These are phyloP conservation scores for Monosporascus sp. DNA, from an alignment of 2,329 filamentous ascomycete genomes.

Conservation along the genomic window DNA sequence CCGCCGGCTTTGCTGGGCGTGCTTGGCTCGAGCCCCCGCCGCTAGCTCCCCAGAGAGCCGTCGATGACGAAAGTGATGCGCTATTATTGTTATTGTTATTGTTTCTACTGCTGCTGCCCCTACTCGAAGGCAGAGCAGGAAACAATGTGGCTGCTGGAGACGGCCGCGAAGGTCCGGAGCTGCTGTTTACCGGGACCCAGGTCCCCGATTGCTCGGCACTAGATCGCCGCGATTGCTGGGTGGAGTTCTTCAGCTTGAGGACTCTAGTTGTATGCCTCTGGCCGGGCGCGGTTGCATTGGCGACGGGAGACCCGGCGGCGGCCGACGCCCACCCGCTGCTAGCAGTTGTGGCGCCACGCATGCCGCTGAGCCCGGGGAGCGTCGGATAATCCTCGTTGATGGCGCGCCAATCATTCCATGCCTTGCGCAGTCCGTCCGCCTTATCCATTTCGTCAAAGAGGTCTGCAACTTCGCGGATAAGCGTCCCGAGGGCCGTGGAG, in stretches of 20 bases:
- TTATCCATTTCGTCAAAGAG: conserved; percentile 82
- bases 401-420: conserved; percentile 93
- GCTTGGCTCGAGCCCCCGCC: conserved; percentile 8
- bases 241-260: conserved; percentile 52
- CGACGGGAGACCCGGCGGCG: conserved; percentile 39
- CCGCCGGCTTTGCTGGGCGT: conserved; percentile 9
- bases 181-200: conserved; percentile 2
- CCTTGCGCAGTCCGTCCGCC: conserved; percentile 66
- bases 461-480: conserved; percentile 87
- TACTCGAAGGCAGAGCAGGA: conserved; percentile 22
- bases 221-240: conserved; percentile 32
- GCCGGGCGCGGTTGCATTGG: conserved; percentile 32
- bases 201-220: conserved; percentile 17
- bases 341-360: conserved; percentile 55
- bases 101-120: background rate
- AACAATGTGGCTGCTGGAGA: conserved; percentile 16
- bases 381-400: conserved; percentile 95
- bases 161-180: conserved; percentile 4
- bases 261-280: conserved; percentile 50
- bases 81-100: background rate
- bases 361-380: conserved; percentile 68
- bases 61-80: conserved; percentile 11
- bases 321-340: conserved; percentile 57
- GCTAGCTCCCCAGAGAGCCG: conserved; percentile 17
- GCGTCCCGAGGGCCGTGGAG: conserved; percentile 75